These are phyloP conservation scores for Ceratocystis albifundus DNA, from an alignment of 2,329 filamentous ascomycete species.

Conservation along the genomic window DNA sequence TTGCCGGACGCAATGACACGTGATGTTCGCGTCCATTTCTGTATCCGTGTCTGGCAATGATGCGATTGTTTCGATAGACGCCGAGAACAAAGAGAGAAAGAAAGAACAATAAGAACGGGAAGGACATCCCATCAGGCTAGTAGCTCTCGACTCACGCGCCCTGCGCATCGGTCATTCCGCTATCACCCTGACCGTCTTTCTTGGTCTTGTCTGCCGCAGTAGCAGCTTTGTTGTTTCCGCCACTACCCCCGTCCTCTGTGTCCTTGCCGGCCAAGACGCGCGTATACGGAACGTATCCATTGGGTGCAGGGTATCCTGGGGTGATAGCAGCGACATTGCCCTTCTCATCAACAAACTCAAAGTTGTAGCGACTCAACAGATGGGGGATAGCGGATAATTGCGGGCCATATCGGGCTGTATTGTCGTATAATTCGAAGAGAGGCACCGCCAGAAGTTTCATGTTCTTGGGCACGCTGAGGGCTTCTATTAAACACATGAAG, in stretches of 20 bases:
- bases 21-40: too few relatives aligned
- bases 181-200: conserved; percentile 33
- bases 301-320: conserved; percentile 50
- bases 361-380: conserved; percentile 87
- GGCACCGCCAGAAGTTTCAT: conserved; percentile 98
- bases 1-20: too few relatives aligned
- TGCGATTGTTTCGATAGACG: too few relatives aligned
- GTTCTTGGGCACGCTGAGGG: conserved; percentile 94
- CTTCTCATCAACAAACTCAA: conserved; percentile 91
- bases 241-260: conserved; percentile 32
- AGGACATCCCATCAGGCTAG: too few relatives aligned
- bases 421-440: conserved; percentile 95
- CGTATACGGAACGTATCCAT: conserved; percentile 49
- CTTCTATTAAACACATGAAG: conserved; percentile 47
- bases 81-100: background rate
- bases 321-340: conserved; percentile 78
- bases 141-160: background rate
- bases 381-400: conserved; percentile 95
- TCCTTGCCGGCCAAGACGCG: conserved; percentile 55
- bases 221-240: background rate
- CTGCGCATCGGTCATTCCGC: conserved; percentile 29
- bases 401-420: conserved; percentile 85
- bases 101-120: background rate
- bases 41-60: too few relatives aligned
- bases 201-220: background rate